Conservation (phyloP, 441 rosid species). For the Brassica balearica region DNA sequence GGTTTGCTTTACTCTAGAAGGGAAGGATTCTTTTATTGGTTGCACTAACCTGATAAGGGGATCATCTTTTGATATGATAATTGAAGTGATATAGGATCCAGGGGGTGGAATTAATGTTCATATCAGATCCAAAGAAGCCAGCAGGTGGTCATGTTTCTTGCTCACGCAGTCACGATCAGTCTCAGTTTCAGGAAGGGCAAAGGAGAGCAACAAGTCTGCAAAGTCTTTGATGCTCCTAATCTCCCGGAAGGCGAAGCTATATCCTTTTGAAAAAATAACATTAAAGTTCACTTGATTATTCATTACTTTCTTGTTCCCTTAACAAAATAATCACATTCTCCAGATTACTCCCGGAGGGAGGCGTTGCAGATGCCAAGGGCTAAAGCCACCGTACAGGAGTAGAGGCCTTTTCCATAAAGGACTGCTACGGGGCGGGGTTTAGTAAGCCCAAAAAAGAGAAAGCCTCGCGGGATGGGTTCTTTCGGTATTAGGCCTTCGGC, state of each 20-base stretch:
- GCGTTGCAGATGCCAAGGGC: constrained; percentile 91
- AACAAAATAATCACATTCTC: constrained; percentile 57
- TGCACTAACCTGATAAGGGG: not conserved
- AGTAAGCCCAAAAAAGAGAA: not conserved
- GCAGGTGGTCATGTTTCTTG: constrained; percentile 97
- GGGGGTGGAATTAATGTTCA: constrained; percentile 77
- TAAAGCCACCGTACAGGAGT: constrained; percentile 26
- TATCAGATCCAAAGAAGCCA: constrained; percentile 94
- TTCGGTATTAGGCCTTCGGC: not conserved
- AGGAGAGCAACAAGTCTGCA: constrained; percentile 93
- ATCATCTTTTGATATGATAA: constrained; percentile 3
- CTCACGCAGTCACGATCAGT: constrained; percentile 90
- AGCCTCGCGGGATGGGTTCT: not conserved
- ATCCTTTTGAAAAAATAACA: constrained; percentile 54
- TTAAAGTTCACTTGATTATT: not conserved
- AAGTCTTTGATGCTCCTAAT: constrained; percentile 91
- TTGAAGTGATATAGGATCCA: constrained; percentile 87
- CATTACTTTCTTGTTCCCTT: constrained; percentile 48
- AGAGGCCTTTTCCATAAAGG: not conserved
- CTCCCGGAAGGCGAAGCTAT: constrained; percentile 95
- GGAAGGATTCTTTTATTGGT: not conserved
- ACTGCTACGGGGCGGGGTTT: not conserved
- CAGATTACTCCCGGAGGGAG: constrained; percentile 79
- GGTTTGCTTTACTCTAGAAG: constrained; percentile 48
- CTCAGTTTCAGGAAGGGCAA: constrained; percentile 92